These are phyloP conservation scores for Plasmopara viticola DNA, from an alignment of 352 stramenopile species.

Conservation along the genomic window DNA sequence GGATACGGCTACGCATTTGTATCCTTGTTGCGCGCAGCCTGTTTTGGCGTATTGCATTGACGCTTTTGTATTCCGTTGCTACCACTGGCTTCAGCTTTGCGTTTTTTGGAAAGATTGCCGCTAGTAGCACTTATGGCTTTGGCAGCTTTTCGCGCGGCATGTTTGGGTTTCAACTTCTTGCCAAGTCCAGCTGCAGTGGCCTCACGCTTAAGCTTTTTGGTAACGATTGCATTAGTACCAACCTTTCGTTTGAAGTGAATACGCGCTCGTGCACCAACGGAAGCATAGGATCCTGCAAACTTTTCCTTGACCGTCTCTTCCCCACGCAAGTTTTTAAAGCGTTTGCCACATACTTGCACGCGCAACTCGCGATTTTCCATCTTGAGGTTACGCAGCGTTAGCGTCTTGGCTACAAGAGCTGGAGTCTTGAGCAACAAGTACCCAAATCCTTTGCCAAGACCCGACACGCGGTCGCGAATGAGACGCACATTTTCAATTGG, in stretches of 20 bases:
- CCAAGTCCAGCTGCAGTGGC: conserved; percentile 14
- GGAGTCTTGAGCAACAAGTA: conserved; percentile 82
- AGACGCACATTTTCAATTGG: conserved; percentile 85
- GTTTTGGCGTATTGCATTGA: too few species aligned
- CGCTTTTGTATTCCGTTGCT: conserved; percentile 20
- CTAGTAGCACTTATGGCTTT: conserved; percentile 8
- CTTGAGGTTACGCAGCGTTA: conserved; percentile 58
- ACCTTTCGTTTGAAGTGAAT: conserved; percentile 62
- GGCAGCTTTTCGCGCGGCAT: conserved; percentile 28
- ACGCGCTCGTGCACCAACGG: conserved; percentile 44
- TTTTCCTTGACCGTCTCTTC: conserved; percentile 45
- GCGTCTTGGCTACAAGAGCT: conserved; percentile 59
- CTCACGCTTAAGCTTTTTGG: conserved; percentile 32
- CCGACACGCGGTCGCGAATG: conserved; percentile 84
- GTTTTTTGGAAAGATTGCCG: conserved; percentile 29
- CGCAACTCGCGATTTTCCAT: conserved; percentile 65
- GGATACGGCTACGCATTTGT: too few species aligned
- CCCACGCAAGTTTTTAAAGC: conserved; percentile 74
- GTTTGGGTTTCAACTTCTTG: conserved; percentile 62
- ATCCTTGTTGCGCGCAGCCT: neutral
- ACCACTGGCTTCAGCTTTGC: conserved; percentile 11
- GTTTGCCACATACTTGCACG: conserved; percentile 77
- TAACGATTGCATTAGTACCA: conserved; percentile 4
- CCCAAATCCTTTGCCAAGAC: conserved; percentile 89
- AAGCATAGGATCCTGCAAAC: conserved; percentile 52